Base-by-base conservation (phyloP, 257 asterid genomes). In the Primulina tabacum region DNA sequence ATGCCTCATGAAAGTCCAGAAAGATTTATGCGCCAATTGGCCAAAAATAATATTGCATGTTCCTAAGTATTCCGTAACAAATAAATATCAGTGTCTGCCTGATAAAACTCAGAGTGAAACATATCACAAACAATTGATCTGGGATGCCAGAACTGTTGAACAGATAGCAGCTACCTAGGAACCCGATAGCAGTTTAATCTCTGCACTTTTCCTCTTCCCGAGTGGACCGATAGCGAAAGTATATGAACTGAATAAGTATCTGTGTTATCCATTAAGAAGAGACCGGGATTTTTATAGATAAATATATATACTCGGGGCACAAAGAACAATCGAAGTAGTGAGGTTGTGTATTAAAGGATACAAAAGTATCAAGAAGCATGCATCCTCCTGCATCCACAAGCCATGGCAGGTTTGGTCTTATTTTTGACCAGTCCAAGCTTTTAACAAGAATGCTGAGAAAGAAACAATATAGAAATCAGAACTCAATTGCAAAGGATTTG, bases 341-440 rank as follows among this genome's bases (percentile, higher is more conserved):
- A 34, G 65, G 34, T 60, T 9, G 11, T 21, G 57, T 12, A 60
- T 60, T 20, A 26, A 77, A 89, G 96, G 94, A 87, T 89, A 89
- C 92, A 35, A 87, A 78, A 40, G 68, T 66, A 74, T 89, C 94
- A 63, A 89, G 90, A 71, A 87, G 77, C 71, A 79, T 82, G 40
- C 96, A 89, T 62, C 96, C 95, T 32, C 78, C 80, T 18, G 94
- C 77, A 66, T 89, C 96, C 73, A 87, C 92, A 74, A 89, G 67
- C 96, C 96, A 89, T 24, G 96, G 90, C 28, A 89, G 81, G 73
- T 89, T 89, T 21, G 90, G 89, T 47, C 62, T 67, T 56, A 89
- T 12, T 73, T 81, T 84, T 6, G 79, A 76, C 96, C 95, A 89
- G 21, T 75, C 73, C 71, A 75, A 70, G 83, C 96, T 85, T 76